phyloP scores from a whole-genome alignment of 371 early-diverging fungal species.

The Mucor lusitanicus region DNA sequence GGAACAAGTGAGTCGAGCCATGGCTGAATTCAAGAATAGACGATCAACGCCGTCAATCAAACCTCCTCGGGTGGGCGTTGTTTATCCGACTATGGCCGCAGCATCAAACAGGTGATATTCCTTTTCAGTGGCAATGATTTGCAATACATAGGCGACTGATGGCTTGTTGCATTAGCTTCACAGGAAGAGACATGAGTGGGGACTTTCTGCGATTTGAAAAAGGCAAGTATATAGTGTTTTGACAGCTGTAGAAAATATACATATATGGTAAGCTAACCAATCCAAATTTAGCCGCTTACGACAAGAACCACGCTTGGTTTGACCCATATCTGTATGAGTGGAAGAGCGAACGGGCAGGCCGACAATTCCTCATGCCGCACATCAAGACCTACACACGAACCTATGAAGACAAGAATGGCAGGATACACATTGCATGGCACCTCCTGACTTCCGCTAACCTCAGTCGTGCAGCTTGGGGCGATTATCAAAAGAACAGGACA shows the following conservation, averaged over 20 bases:
- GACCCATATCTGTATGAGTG: conserved; percentile 7
- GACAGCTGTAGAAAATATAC: not conserved
- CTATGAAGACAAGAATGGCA: not conserved
- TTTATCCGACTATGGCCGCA: conserved; percentile 5
- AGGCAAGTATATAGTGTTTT: not conserved
- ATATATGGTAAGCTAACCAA: not conserved
- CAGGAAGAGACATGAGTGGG: not conserved
- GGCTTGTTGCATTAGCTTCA: not conserved
- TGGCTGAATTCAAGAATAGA: not conserved
- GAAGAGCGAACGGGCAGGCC: conserved; percentile 2
- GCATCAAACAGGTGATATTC: not conserved
- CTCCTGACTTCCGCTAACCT: conserved; percentile 3
- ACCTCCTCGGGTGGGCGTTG: not conserved
- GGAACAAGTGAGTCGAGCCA: not conserved
- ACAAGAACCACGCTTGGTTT: conserved; percentile 2
- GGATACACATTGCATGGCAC: not conserved
- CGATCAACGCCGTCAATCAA: not conserved
- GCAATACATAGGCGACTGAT: not conserved
- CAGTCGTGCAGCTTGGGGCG: conserved; percentile 17
- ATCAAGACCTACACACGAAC: conserved; percentile 11
- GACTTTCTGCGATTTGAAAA: conserved; percentile 11
- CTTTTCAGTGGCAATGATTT: too few species aligned
- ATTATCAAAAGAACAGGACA: conserved; percentile 5
- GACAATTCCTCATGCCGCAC: conserved; percentile 6
- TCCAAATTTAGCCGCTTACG: not conserved